Base-by-base conservation (phyloP, 768 basidiomycete genomes). In the Dioszegia crocea region DNA sequence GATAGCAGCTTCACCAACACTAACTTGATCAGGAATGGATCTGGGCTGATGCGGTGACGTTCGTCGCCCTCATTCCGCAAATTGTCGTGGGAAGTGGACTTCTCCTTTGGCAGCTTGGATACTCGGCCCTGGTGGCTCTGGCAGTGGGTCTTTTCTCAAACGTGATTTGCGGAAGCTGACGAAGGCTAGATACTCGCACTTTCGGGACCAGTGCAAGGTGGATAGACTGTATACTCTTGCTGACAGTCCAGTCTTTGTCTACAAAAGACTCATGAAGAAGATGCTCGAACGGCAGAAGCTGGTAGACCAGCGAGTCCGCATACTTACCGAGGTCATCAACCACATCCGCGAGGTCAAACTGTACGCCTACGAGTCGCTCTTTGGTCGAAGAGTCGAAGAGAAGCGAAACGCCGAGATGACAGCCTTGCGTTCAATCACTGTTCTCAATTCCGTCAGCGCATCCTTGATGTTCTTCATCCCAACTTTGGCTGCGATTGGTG, bases 91-190 rank as follows among this genome's bases (percentile, higher is more conserved):
- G 84, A 1, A 77, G 86, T 16, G 85, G 82, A 1, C 80, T 89
- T 5, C 79, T 88, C 41, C 81, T 88, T 23, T 79, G 79, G 60
- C 85, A 85, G 81, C 79, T 88, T 19, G 86, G 86, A 4, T 84
- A 83, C 63, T 87, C 86, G 0, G 86, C 86, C 0, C 80, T 88
- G 14, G 86, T 87, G 21, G 86, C 64, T 5, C 12, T 69, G 16
- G 68, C 59, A 6, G 67, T 71, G 26, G 30, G 46, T 29, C 9
- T 17, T 19, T 12, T 36, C 21, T n/a, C 6, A 23, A 0, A 27
- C 24, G 30, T 31, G 3, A 10, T 3, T n/a, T 21, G 19, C 23
- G 24, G 23, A 26, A 19, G n/a, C 10, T 47, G 38, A 44, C 47
- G 12, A 16, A 29, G 2, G 5, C 5, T 29, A 67, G 65, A 61